A percentile compares a stretch with the other conserved stretches of the same genome.
Evolutionary conservation across 768 basidiomycete genomes (phyloP).

Genomic region (Auriscalpium vulgare): DNA sequence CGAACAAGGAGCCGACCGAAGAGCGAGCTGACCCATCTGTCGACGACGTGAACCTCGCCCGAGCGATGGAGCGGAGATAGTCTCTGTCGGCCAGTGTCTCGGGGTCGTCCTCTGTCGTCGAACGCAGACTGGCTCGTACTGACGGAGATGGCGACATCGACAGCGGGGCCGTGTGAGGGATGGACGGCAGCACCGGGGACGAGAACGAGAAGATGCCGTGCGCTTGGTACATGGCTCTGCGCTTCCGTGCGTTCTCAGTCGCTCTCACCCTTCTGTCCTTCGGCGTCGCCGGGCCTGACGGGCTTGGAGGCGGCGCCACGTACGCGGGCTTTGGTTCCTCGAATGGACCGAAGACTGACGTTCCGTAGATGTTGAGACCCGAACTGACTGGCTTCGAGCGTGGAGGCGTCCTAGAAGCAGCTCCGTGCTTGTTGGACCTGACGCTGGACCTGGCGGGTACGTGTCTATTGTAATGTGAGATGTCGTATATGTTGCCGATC

Average conservation of each 20-base stretch:
- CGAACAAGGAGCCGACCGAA: background rate
- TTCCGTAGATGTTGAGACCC: background rate
- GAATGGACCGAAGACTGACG: background rate
- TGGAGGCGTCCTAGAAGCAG: background rate
- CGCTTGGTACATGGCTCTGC: background rate
- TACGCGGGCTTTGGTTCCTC: background rate
- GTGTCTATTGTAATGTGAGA: background rate
- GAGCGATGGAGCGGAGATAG: slow-evolving; percentile 6
- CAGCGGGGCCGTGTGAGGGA: background rate
- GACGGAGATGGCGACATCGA: background rate
- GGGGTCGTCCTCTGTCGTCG: background rate
- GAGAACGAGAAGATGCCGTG: background rate
- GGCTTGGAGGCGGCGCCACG: background rate
- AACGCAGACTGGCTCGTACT: background rate
- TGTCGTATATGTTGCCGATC: background rate
- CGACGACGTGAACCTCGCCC: background rate
- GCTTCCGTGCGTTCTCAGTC: background rate
- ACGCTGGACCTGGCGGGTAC: background rate
- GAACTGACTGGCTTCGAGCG: background rate
- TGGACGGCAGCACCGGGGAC: background rate
- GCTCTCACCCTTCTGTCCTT: background rate
- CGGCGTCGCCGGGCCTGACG: background rate
- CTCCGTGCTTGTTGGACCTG: background rate
- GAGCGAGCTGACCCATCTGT: background rate
- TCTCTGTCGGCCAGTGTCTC: slow-evolving; percentile 1